Evolutionary conservation across 2,329 filamentous ascomycete species (phyloP).

Genomic region (Teratosphaeria pseudoeucalypti): DNA sequence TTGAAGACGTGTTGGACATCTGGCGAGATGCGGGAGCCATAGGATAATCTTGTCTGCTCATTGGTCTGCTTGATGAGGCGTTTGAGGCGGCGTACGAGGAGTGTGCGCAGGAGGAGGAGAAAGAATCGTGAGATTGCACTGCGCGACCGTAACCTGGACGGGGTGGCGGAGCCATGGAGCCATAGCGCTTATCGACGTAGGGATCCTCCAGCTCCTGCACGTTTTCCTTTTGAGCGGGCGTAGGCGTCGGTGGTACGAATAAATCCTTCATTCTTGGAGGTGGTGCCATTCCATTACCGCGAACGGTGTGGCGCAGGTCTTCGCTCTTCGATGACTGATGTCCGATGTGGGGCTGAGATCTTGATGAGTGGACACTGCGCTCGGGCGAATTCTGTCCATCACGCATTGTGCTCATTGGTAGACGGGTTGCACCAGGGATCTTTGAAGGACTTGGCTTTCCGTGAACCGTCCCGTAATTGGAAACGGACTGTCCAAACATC

Average conservation of each 20-base stretch:
- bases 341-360: constrained; percentile 9
- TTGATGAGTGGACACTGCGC: constrained; percentile 41
- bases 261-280: constrained; percentile 91
- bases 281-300: constrained; percentile 46
- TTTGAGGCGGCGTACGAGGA: constrained; percentile 6
- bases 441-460: constrained; percentile 48
- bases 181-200: constrained; percentile 54
- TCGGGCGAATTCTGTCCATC: constrained; percentile 74
- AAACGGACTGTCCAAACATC: constrained; percentile 27
- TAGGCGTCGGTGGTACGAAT: constrained; percentile 44
- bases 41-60: constrained; percentile 18
- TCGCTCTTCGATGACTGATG: constrained; percentile 23
- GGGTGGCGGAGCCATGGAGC: constrained; percentile 15
- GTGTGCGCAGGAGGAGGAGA: not conserved
- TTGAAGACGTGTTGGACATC: constrained; percentile 24
- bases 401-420: constrained; percentile 58
- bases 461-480: constrained; percentile 10
- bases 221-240: constrained; percentile 31
- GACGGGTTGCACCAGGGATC: constrained; percentile 51
- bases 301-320: constrained; percentile 31
- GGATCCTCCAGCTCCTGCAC: constrained; percentile 63
- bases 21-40: constrained; percentile 23
- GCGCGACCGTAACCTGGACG: constrained; percentile 8
- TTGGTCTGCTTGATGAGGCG: constrained; percentile 16
- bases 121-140: constrained; percentile 8